Evolutionary conservation across 83 land plant genomes (phyloP).

Genomic region (Picea engelmannii): DNA sequence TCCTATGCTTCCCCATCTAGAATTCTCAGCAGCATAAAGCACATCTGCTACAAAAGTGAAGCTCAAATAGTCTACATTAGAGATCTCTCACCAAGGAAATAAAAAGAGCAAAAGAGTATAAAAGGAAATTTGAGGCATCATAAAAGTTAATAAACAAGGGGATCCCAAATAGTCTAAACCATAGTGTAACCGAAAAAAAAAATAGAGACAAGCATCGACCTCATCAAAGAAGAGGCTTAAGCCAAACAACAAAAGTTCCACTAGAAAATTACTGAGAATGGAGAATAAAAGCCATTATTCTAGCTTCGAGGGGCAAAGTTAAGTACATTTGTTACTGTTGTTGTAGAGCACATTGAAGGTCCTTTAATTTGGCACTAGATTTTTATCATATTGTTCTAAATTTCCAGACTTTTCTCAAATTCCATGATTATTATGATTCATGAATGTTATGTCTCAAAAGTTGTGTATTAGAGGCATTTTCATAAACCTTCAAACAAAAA

Average conservation of each 20-base stretch:
- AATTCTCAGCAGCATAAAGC: neutral
- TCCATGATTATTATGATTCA: no score
- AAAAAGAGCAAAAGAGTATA: neutral
- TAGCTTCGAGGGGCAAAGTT: no score
- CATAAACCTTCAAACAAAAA: no score
- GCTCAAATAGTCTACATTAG: conserved; percentile 5
- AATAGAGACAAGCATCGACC: neutral
- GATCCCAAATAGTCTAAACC: neutral
- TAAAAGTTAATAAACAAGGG: neutral
- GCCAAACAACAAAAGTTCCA: neutral
- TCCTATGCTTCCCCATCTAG: neutral
- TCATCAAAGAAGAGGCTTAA: neutral
- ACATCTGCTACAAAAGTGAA: neutral
- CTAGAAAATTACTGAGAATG: neutral
- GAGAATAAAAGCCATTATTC: neutral
- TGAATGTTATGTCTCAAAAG: no score
- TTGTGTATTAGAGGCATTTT: no score
- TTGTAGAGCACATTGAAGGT: no score
- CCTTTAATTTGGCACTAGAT: no score
- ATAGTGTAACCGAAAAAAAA: neutral
- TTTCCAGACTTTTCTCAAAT: no score
- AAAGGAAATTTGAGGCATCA: neutral
- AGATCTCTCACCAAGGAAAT: neutral
- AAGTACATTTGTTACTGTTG: no score
- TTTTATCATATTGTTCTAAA: no score